Evolutionary conservation across 768 basidiomycete species (phyloP).

Genomic region (Lactifluus rugatus): DNA sequence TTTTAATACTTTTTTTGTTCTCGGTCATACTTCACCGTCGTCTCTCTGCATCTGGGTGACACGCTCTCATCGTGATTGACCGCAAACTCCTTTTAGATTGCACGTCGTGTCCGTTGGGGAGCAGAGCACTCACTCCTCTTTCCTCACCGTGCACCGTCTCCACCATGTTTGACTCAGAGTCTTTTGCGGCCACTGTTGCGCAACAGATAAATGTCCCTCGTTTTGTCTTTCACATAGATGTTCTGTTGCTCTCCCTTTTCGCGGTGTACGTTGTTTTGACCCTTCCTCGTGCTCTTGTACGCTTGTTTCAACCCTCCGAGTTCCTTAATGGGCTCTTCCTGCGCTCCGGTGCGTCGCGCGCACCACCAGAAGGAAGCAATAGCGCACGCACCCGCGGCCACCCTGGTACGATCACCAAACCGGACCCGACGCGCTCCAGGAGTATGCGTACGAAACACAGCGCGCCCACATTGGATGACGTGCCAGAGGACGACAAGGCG

Average conservation of each 20-base stretch:
- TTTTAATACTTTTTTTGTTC: not conserved
- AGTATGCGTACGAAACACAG: slow-evolving; percentile 6
- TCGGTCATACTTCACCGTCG: not conserved
- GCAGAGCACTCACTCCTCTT: not conserved
- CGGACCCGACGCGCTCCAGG: not conserved
- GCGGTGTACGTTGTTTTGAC: slow-evolving; percentile 12
- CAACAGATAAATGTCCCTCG: not conserved
- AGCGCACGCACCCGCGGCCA: slow-evolving; percentile 1
- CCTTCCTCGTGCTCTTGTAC: slow-evolving; percentile 16
- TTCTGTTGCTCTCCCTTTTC: slow-evolving; percentile 12
- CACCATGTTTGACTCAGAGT: not conserved
- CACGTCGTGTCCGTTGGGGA: not conserved
- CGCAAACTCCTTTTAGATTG: not conserved
- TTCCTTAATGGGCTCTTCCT: slow-evolving; percentile 15
- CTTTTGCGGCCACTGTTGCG: not conserved
- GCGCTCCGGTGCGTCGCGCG: not conserved
- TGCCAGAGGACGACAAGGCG: not conserved
- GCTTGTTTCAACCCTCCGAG: slow-evolving; percentile 15
- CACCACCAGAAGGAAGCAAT: not conserved
- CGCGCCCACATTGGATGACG: not conserved
- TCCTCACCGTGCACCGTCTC: too few relatives aligned
- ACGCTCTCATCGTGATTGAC: not conserved
- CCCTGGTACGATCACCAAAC: not conserved
- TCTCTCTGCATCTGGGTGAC: not conserved
- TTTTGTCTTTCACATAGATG: slow-evolving; percentile 16